Evolutionary conservation across 768 basidiomycete species (phyloP).

Genomic region (Calocera viscosa): DNA sequence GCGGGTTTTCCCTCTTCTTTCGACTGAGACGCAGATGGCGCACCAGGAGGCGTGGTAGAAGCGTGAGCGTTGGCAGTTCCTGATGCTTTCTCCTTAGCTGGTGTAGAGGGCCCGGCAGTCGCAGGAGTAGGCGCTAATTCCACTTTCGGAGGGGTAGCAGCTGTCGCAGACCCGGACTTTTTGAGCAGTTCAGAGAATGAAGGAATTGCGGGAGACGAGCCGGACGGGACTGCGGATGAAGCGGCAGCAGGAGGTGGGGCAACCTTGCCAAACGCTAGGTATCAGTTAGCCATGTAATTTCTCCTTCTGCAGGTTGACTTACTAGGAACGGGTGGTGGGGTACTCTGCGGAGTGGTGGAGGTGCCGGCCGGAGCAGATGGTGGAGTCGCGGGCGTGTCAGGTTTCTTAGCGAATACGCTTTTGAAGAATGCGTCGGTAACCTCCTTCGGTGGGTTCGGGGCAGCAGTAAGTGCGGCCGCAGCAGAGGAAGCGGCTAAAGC

Average conservation of each 20-base stretch:
- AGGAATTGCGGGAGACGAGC: not conserved
- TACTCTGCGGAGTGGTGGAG: not conserved
- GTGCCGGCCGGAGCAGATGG: not conserved
- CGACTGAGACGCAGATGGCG: not conserved
- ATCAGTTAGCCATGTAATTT: not conserved
- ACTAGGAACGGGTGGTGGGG: not conserved
- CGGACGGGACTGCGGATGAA: not conserved
- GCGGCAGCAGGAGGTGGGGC: not conserved
- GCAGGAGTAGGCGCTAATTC: not conserved
- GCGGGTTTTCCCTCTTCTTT: not conserved
- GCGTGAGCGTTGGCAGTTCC: not conserved
- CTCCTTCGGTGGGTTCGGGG: not conserved
- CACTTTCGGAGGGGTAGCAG: not conserved
- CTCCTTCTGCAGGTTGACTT: not conserved
- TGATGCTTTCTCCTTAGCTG: not conserved
- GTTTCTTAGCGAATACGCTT: not conserved
- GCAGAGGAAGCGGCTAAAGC: not conserved
- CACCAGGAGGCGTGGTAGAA: not conserved
- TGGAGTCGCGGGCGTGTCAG: not conserved
- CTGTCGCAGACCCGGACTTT: not conserved
- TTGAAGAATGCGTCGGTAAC: conserved; percentile 5
- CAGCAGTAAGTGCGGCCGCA: not conserved
- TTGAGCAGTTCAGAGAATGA: not conserved
- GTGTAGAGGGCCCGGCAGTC: not conserved
- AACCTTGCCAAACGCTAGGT: not conserved